Base-by-base conservation (phyloP, 2,329 filamentous ascomycete species). In the Phyllosticta paracitricarpa region DNA sequence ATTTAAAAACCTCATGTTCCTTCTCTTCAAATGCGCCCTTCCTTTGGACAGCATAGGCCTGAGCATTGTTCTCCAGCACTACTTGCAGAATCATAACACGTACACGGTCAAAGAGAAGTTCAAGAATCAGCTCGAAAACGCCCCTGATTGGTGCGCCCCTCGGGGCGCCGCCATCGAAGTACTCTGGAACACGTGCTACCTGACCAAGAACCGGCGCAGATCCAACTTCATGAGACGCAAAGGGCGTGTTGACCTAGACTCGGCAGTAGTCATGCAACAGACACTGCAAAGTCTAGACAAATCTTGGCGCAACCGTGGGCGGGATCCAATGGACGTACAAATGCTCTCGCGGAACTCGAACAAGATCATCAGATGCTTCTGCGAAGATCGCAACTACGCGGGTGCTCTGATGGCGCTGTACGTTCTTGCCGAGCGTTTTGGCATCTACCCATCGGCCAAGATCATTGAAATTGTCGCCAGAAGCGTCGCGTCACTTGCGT, bases 371-470 rank as follows among this genome's bases (percentile, higher is more conserved):
- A 68, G 72, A 40, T 73, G 71, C 63, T 74, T 74, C 64, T 70
- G 69, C 63, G 71, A 68, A 52, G 65, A 63, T 22, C 64, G 68
- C 28, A 72, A 75, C 59, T 62, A 73, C 1, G 62, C 68, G 14
- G 73, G 72, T n/a, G 68, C 69, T 4, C 68, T 75, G 8, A 64
- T 74, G 17, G 68, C 71, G n/a, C 56, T 74, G 26, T 70, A 73
- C 60, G 66, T 69, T 9, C 57, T 74, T 4, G 64, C 66, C 8
- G 62, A 67, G 3, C 55, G 63, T 0, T 68, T 74, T 51, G 60
- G 63, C 53, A 67, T 73, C 22, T 66, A 65, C n/a, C 71, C 72
- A 4, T 67, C 67, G 0, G 58, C 64, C 19, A 65, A 68, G 22
- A 61, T 63, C 14, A 64, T 58, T 1, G 35, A 61, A 6, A 68